Evolutionary conservation across 176 grass and related monocot species (phyloP), one percentile per base, ranked within the genome.

Genomic region (Eleusine indica): DNA sequence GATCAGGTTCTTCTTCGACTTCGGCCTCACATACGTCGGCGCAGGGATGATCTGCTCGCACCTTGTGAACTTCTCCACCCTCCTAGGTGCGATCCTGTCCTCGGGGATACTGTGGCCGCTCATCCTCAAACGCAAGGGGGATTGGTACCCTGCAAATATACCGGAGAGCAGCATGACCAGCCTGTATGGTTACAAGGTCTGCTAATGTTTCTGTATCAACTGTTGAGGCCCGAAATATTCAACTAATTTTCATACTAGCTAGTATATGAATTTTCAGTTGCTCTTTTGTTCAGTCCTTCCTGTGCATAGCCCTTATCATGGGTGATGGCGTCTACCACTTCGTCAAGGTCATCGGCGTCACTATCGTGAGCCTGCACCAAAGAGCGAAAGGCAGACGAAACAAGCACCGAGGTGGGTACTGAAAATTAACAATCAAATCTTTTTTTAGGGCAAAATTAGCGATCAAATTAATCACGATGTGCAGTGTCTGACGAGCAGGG

Each of bases 31-130:
- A 19, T 97, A 97, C 86, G 86, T 97, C 83, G 94, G 89, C 81
- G 91, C 89, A 38, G 91, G 94, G 73, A 93, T 97, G 91, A 97
- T 97, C 66, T 97, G 94, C 52, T 87, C 94, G 16, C 81, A 96
- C 19, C 82, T 96, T 3, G 94, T 97, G 10, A 97, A 97, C 73
- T 94, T 80, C 71, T 94, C 51, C 51, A 53, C 51, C 14, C 51
- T 19, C n/a, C 90, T 48, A 87, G 94, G 66, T 76, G 77, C 41
- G 86, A 53, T 90, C 66, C 58, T 94, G 21, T 94, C 94, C 19
- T 92, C 85, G 85, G 94, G 94, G 62, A 7, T 97, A 75, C 90
- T 97, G 85, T 94, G 91, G 87, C 91, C 91, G 77, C 82, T 97
- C 12, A 90, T 97, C 66, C 78, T 67, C 74, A 90, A 38, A 11